These are phyloP conservation scores for Xerocomellus dryophilus DNA, from an alignment of 768 basidiomycete species.

Conservation along the genomic window DNA sequence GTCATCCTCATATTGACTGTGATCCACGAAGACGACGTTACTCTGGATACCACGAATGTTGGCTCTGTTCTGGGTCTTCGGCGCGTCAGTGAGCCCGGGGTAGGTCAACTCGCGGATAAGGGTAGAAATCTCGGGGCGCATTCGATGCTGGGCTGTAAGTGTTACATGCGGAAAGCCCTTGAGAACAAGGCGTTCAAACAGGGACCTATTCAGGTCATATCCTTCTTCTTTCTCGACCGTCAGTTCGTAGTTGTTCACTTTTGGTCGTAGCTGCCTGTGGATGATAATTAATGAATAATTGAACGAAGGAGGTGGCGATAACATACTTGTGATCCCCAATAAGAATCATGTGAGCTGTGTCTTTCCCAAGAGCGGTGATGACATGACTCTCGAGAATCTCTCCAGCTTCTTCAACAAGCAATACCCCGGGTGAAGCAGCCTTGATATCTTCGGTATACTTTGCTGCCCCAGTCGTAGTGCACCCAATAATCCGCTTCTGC, in stretches of 20 bases:
- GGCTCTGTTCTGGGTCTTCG: slow-evolving; percentile 46
- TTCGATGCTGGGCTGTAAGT: slow-evolving; percentile 60
- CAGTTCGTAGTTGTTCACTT: slow-evolving; percentile 61
- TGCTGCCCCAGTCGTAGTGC: slow-evolving; percentile 69
- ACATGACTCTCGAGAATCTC: slow-evolving; percentile 70
- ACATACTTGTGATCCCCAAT: slow-evolving; percentile 74
- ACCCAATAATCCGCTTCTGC: slow-evolving; percentile 57
- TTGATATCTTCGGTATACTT: slow-evolving; percentile 51
- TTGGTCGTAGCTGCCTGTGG: slow-evolving; percentile 65
- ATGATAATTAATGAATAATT: neutral
- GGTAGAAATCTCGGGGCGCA: slow-evolving; percentile 70
- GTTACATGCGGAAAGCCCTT: slow-evolving; percentile 60
- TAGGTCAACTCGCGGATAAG: slow-evolving; percentile 64
- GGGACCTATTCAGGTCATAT: slow-evolving; percentile 61
- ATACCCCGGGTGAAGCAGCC: slow-evolving; percentile 45
- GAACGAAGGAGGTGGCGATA: neutral
- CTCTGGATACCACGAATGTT: slow-evolving; percentile 52
- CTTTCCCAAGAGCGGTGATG: slow-evolving; percentile 49
- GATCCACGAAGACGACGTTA: slow-evolving; percentile 62
- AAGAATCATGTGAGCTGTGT: slow-evolving; percentile 54
- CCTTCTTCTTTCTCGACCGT: slow-evolving; percentile 69
- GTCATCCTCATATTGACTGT: slow-evolving; percentile 53
- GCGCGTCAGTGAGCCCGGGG: slow-evolving; percentile 57
- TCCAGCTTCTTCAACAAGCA: slow-evolving; percentile 71
- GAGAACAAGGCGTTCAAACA: slow-evolving; percentile 67